Percentiles rank a stretch among this genome's conserved stretches.
These are phyloP conservation scores for Sporothrix dimorphospora DNA, from an alignment of 2,329 filamentous ascomycete species.

Conservation along the genomic window DNA sequence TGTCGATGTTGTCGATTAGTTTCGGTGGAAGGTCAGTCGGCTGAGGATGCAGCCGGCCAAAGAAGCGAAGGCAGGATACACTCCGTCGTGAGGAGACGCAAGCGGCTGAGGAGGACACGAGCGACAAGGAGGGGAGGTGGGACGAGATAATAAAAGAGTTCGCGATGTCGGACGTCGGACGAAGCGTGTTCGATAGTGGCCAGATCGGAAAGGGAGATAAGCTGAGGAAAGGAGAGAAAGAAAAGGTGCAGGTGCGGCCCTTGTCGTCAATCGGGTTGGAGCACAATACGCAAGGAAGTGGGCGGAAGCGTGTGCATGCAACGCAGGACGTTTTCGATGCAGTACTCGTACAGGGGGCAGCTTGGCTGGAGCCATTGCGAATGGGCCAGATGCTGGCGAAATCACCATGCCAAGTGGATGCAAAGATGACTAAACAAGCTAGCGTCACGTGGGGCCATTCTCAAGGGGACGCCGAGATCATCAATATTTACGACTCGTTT, in stretches of 20 bases:
- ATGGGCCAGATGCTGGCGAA: constrained; percentile 16
- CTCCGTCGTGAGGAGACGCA: too few relatives aligned
- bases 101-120: not conserved
- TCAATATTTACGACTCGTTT: not conserved
- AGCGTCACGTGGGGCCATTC: constrained; percentile 8
- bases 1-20: too few relatives aligned
- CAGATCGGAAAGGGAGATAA: not conserved
- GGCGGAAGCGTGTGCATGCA: not conserved
- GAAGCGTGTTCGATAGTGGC: not conserved
- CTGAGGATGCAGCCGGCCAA: not conserved
- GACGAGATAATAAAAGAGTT: constrained; percentile 5
- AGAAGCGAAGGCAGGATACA: not conserved
- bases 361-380: constrained; percentile 17
- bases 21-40: too few relatives aligned
- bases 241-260: too few relatives aligned
- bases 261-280: not conserved
- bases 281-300: not conserved
- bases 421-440: constrained; percentile 1
- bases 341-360: constrained; percentile 16
- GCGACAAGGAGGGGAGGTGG: constrained; percentile 3
- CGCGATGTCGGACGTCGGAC: constrained; percentile 22
- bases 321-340: constrained; percentile 5
- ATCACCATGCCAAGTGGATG: constrained; percentile 9
- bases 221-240: not conserved
- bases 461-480: not conserved